These are phyloP conservation scores for Penicillium sp. DNA, from an alignment of 2,329 filamentous ascomycete species.

Conservation along the genomic window DNA sequence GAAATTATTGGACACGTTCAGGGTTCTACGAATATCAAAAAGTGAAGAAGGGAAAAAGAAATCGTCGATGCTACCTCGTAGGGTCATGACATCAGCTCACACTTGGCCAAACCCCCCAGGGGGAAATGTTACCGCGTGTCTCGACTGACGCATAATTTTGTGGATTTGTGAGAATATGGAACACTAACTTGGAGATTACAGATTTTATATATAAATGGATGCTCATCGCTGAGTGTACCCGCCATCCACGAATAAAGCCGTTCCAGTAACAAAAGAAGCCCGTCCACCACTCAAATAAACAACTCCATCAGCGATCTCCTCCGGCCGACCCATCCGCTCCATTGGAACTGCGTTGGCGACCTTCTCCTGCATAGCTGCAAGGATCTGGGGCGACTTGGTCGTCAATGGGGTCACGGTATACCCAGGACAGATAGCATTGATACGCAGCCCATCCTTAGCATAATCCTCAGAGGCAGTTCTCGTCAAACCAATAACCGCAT, in stretches of 20 bases:
- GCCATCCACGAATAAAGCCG: slow-evolving; percentile 15
- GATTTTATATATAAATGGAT: too few relatives aligned
- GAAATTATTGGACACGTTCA: neutral
- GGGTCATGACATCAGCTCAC: slow-evolving; percentile 9
- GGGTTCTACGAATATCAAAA: neutral
- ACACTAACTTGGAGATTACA: neutral
- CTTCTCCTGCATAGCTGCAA: slow-evolving; percentile 24
- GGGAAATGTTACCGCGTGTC: neutral
- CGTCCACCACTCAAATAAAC: slow-evolving; percentile 15
- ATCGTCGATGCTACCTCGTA: neutral
- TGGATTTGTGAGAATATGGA: neutral
- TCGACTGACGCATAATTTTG: neutral
- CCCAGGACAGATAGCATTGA: slow-evolving; percentile 79
- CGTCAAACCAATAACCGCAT: slow-evolving; percentile 38
- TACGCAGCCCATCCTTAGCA: slow-evolving; percentile 33
- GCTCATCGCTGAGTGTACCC: slow-evolving; percentile 14
- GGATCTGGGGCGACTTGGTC: slow-evolving; percentile 18
- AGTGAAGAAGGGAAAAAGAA: neutral
- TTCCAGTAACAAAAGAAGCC: slow-evolving; percentile 16
- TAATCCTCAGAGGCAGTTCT: slow-evolving; percentile 39
- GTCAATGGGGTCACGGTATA: slow-evolving; percentile 65
- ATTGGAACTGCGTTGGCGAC: slow-evolving; percentile 14
- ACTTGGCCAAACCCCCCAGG: neutral
- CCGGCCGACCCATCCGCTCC: slow-evolving; percentile 14
- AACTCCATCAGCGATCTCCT: slow-evolving; percentile 17